Evolutionary conservation across 1,284 basidiomycete genomes (phyloP), one percentile per base, ranked within the genome.

Genomic region (Rhodotorula sp.): DNA sequence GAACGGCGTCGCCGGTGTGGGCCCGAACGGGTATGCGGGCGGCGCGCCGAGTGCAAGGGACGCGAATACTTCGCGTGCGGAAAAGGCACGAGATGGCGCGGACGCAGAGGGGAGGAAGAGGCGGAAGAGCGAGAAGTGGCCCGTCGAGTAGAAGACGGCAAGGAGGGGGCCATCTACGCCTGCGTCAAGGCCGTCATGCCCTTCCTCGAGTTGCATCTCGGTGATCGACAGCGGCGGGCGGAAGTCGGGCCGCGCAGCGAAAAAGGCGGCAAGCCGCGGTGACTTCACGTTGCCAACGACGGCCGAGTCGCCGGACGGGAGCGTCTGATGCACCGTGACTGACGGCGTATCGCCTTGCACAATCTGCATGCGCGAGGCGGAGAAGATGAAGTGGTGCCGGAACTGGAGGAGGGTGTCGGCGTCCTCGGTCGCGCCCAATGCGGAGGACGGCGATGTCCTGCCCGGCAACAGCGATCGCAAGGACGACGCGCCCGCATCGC

Each of bases 111-210:
- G 57, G 41, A 69, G 41, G n/a, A 36, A 1, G n/a, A 81, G 39
- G 6, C 67, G 67, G 55, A 81, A 80, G 39, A 81, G 37, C 37
- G 78, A 71, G 61, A 77, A 74, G 61, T 80, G 77, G 1, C 80
- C 80, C 9, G 75, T 78, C 17, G 77, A 77, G 64, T 78, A 80
- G 61, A 78, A 77, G 9, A 80, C 71, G 56, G 77, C 67, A 39
- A 81, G 54, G 7, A 70, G 74, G 17, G 66, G 54, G 27, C 50
- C n/a, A 6, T 27, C 21, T 0, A 27, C 27, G 61, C 4, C 19
- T 12, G 17, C 1, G 46, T 10, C 34, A 37, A 5, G 2, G 41
- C 9, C 21, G 12, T 15, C 15, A 12, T 34, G 22, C 25, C 60
- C 27, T 39, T 71, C 76, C 66, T 77, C 76, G 21, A 78, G 65